Base-by-base conservation (phyloP, 2,329 filamentous ascomycete species). In the Trichoderma gracile region DNA sequence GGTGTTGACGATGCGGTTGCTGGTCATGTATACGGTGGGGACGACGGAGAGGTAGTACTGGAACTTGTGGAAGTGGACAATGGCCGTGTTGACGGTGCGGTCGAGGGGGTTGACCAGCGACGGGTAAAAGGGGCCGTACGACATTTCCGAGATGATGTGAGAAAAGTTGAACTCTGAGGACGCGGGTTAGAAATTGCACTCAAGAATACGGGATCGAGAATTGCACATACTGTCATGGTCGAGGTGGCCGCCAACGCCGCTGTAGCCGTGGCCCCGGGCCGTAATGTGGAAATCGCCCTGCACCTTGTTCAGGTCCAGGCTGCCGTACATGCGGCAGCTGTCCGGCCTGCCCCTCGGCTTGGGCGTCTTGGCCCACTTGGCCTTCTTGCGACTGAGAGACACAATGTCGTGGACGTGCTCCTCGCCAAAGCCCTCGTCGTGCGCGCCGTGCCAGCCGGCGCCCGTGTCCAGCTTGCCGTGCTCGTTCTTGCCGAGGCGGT, bases 201-300 rank as follows among this genome's bases (percentile, higher is more conserved):
- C 19, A 2, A 2, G 33, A 17, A 2, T 8, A 46, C 10, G 6
- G 14, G 10, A 5, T 3, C n/a, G 12, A 45, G 4, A 30, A 17
- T 3, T n/a, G 12, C 14, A 81, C 88, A 78, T 83, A 95, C 92
- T 77, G 46, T 75, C 81, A 76, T 98, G 94, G 72, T 96, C 91
- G 68, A 98, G 79, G 80, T 98, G 93, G 45, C 74, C 70, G 45
- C 89, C 91, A 69, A 87, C 82, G 74, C 93, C 92, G 77, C 86
- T 85, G 77, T 99, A 99, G n/a, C 95, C 95, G 76, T 98, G 94
- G 0, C 95, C 95, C 67, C 93, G 81, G 3, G 95, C 95, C 1
- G 95, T 99, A 73, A 99, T 95, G 75, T 99, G 95, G 74, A 99
- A 98, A 76, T 99, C 94, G 4, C 94, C 95, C 78, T 97, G 94